Percentiles rank a stretch among this genome's conserved stretches.
Evolutionary conservation across 495 filamentous ascomycete genomes (phyloP).

Genomic region (Penicillium robsamsonii): DNA sequence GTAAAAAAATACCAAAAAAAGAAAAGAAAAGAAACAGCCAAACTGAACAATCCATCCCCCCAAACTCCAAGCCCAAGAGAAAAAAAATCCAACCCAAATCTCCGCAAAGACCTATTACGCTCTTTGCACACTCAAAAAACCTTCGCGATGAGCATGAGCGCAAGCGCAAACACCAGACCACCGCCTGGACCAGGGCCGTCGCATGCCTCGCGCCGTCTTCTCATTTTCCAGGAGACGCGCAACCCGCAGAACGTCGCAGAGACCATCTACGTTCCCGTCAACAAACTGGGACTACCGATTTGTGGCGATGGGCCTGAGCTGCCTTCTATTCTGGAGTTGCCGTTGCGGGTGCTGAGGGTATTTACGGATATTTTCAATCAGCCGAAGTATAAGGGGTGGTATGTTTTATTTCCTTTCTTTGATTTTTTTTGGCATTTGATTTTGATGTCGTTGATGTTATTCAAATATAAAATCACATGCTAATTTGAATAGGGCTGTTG

Average conservation of each 20-base stretch:
- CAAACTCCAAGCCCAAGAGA: constrained; percentile 1
- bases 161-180: background rate
- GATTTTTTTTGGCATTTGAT: background rate
- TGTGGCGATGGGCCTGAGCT: constrained; percentile 38
- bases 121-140: constrained; percentile 2
- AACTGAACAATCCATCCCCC: constrained; percentile 2
- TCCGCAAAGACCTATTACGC: constrained; percentile 3
- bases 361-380: constrained; percentile 50
- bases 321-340: constrained; percentile 41
- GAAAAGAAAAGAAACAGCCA: constrained; percentile 5
- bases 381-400: constrained; percentile 48
- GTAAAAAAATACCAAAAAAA: constrained; percentile 1
- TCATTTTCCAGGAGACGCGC: constrained; percentile 40
- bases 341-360: constrained; percentile 35
- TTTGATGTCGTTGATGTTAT: constrained; percentile 10
- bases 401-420: constrained; percentile 22
- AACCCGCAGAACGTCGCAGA: constrained; percentile 34
- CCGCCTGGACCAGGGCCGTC: background rate
- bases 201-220: constrained; percentile 28
- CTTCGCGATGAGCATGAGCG: constrained; percentile 7
- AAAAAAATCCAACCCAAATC: constrained; percentile 3
- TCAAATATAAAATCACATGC: background rate
- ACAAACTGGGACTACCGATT: constrained; percentile 45
- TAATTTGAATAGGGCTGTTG: constrained; percentile 34
- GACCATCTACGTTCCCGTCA: constrained; percentile 39